Evolutionary conservation across 2,329 filamentous ascomycete genomes (phyloP).

Genomic region (Ophiocordyceps camponoti-saundersi): DNA sequence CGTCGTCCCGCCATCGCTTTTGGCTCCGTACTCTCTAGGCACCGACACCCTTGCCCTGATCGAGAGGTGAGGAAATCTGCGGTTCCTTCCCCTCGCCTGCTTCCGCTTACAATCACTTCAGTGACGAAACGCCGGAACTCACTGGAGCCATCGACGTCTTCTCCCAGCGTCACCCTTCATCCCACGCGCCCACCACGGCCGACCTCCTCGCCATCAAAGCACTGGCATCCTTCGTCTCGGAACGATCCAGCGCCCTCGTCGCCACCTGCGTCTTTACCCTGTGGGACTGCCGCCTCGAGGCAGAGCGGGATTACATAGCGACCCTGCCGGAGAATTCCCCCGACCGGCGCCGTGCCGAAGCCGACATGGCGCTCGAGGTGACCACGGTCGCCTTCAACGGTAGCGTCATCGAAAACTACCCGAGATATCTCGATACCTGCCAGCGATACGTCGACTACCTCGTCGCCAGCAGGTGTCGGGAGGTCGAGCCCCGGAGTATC

Average conservation of each 20-base stretch:
- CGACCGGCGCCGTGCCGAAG: slow-evolving; percentile 28
- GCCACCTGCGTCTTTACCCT: slow-evolving; percentile 41
- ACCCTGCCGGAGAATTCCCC: slow-evolving; percentile 13
- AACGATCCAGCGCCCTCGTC: slow-evolving; percentile 40
- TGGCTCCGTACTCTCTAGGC: slow-evolving; percentile 36
- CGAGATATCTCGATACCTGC: slow-evolving; percentile 43
- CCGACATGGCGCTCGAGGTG: slow-evolving; percentile 26
- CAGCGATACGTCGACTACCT: slow-evolving; percentile 48
- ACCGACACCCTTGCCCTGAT: slow-evolving; percentile 43
- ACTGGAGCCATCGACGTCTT: slow-evolving; percentile 30
- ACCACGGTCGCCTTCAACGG: slow-evolving; percentile 63
- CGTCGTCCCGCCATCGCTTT: slow-evolving; percentile 34
- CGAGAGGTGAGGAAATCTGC: slow-evolving; percentile 27
- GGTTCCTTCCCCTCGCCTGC: too few relatives aligned
- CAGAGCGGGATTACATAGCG: slow-evolving; percentile 19
- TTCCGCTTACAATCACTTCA: slow-evolving; percentile 7
- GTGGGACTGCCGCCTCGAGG: slow-evolving; percentile 37
- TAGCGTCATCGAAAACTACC: slow-evolving; percentile 65
- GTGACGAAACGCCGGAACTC: slow-evolving; percentile 26
- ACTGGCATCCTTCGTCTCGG: slow-evolving; percentile 36
- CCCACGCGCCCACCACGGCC: slow-evolving; percentile 18
- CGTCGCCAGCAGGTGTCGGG: slow-evolving; percentile 18
- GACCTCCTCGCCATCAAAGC: slow-evolving; percentile 36
- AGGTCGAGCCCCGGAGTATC: slow-evolving; percentile 26
- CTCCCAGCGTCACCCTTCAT: slow-evolving; percentile 29